A percentile compares a stretch with the other conserved stretches of the same genome.
These are phyloP conservation scores for Termitomyces sp. DNA, from an alignment of 1,284 basidiomycete genomes.

Conservation along the genomic window DNA sequence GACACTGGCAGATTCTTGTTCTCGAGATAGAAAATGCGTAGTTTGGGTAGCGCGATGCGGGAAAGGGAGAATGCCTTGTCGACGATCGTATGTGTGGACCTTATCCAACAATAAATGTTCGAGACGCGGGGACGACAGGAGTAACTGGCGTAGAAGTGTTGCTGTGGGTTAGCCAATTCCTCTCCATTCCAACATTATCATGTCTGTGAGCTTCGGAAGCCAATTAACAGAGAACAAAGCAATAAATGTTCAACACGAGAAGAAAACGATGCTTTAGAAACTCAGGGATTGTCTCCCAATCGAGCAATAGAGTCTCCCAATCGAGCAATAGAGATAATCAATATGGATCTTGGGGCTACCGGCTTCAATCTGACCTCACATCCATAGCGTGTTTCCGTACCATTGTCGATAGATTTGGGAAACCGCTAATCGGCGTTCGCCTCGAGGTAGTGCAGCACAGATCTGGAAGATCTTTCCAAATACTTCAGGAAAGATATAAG, in stretches of 20 bases:
- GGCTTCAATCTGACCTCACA: conserved; percentile 9
- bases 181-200: conserved; percentile 4
- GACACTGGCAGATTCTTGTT: neutral
- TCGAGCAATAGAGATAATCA: conserved; percentile 5
- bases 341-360: conserved; percentile 2
- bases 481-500: conserved; percentile 7
- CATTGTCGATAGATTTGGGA: conserved; percentile 9
- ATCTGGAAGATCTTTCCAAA: conserved; percentile 9
- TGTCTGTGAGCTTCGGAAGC: neutral
- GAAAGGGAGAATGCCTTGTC: neutral
- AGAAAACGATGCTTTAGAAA: conserved; percentile 1
- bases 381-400: conserved; percentile 4
- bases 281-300: neutral
- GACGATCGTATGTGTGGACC: neutral
- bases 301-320: too few species aligned
- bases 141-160: neutral
- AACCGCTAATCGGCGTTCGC: conserved; percentile 4
- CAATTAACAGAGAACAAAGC: conserved; percentile 5
- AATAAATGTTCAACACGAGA: conserved; percentile 2
- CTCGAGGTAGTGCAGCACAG: conserved; percentile 1
- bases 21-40: conserved; percentile 5
- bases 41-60: neutral
- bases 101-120: conserved; percentile 6
- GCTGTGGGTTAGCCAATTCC: neutral
- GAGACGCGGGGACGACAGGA: conserved; percentile 3